Evolutionary conservation across 306 rosid genomes (phyloP), one percentile per base, ranked within the genome.

Genomic region (Oemleria cerasiformis): DNA sequence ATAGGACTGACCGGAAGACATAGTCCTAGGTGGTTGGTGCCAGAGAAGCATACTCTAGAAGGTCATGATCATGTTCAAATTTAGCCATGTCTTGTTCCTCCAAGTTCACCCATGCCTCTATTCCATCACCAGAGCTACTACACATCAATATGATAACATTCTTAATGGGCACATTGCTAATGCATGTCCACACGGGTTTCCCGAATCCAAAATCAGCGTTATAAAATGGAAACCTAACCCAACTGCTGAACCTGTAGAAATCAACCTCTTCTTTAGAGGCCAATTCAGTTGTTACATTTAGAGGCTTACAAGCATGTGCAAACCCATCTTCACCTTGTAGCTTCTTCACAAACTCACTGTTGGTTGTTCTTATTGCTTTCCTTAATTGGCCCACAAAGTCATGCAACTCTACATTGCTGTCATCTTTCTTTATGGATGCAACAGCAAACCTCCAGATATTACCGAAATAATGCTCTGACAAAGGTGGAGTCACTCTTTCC

Each of bases 141-240:
- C 72, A 54, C 60, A 77, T 65, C 58, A 72, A 42, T 19, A 30
- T 50, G 36, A 59, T 23, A 50, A 44, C 49, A 23, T 59, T 63
- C 44, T 66, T 49, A 8, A 76, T 41, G 16, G 79, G 74, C 69
- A 60, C 45, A 50, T 6, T 66, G 9, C 48, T 67, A 41, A 66
- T 30, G 67, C 81, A 72, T 25, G 55, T 51, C 81, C 73, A 72
- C 6, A 53, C 20, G 34, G 77, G 77, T 6, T 54, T 76, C 19
- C 75, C 72, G 50, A 71, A 77, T 20, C 72, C 80, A 44, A 77
- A 63, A 65, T 65, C 77, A 56, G 68, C 58, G 39, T 49, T 66
- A 5, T 60, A 72, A 7, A 59, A 30, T 5, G 65, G 61, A 15
- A 77, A 78, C 64, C 81, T 41, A 17, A 59, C 9, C 65, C 73